These are phyloP conservation scores for Paecilomyces formosus DNA, from an alignment of 2,329 filamentous ascomycete genomes.

Conservation along the genomic window DNA sequence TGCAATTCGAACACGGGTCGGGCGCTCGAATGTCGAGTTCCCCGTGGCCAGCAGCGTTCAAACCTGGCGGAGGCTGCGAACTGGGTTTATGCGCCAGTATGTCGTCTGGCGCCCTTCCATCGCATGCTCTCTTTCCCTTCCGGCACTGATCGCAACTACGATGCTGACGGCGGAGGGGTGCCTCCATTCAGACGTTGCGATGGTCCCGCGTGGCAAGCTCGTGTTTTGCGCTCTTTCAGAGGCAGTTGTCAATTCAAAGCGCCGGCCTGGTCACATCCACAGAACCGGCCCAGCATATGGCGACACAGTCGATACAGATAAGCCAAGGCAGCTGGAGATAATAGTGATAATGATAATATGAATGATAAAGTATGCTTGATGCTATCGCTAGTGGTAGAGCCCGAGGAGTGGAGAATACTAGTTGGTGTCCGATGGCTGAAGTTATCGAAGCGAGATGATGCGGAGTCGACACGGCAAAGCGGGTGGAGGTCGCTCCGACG, in stretches of 20 bases:
- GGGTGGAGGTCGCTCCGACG: neutral
- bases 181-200: neutral
- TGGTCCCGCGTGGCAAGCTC: neutral
- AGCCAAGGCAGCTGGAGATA: neutral
- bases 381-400: neutral
- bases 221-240: neutral
- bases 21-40: neutral
- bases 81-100: neutral
- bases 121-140: slow-evolving; percentile 39
- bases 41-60: neutral
- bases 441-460: neutral
- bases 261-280: neutral
- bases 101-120: slow-evolving; percentile 24
- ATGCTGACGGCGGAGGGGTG: slow-evolving; percentile 28
- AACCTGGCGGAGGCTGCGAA: neutral
- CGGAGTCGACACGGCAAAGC: neutral
- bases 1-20: neutral
- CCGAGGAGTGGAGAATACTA: neutral
- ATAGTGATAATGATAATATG: too few species aligned
- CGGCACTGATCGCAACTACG: slow-evolving; percentile 42
- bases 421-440: neutral
- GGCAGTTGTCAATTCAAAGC: neutral
- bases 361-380: neutral
- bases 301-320: neutral
- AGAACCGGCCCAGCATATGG: neutral